Base-by-base conservation (phyloP, 768 basidiomycete genomes). In the Rhodotorula paludigena region DNA sequence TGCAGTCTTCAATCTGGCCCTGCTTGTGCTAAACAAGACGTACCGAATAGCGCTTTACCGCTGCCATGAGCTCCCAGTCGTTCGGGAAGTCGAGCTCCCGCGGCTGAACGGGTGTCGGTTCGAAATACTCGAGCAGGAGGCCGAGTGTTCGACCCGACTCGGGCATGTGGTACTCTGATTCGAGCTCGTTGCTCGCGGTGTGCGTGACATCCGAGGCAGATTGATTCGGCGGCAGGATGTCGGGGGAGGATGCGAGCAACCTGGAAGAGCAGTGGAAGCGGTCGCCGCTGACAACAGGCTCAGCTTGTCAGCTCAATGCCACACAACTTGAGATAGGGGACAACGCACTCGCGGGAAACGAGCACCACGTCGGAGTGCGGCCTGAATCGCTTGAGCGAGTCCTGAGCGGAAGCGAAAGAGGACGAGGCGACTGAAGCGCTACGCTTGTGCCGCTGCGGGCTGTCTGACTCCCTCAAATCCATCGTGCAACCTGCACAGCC, bases 41-140 rank as follows among this genome's bases (percentile, higher is more conserved):
- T 35, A 59, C 57, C 25, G 33, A 36, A 35, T 48, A 59, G 45
- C 47, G 45, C 14, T 59, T 47, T 25, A 51, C 14, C 20, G 59
- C 48, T 20, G 38, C 18, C n/a, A 60, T 36, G n/a, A 38, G 39
- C 48, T 60, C 59, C 59, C 59, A 60, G 14, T 60, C 59, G 14
- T 48, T 14, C 38, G 47, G 36, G 21, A 49, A 49, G 15, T 49
- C 36, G 23, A 39, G 33, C 28, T 39, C 38, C 18, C 48, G 48
- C 35, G 8, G 6, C 1, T 10, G n/a, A 0, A 48, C 48, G 21
- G 59, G 59, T 2, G 9, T 16, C 6, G 18, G 25, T 38, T 51
- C 36, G n/a, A 60, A 25, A 28, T 51, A 51, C 28, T 16, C 20
- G 30, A 60, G 59, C 1, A 60, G 28, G 45, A 39, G 51, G 12